A percentile compares a stretch with the other conserved stretches of the same genome.
phyloP scores from a whole-genome alignment of 2,329 filamentous ascomycete genomes.

The Cladosporium sphaerospermum region DNA sequence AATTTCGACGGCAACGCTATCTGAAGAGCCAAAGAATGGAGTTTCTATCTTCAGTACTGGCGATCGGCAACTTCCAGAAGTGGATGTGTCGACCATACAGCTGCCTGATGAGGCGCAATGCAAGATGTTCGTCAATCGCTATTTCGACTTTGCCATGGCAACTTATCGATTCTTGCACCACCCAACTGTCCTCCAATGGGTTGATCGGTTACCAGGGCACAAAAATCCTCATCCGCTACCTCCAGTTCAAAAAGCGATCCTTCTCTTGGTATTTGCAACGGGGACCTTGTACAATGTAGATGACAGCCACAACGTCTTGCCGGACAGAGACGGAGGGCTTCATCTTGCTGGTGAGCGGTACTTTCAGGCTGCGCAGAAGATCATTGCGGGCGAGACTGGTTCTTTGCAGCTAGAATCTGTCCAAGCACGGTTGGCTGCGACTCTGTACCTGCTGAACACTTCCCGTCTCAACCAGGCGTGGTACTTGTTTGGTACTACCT shows the following conservation, averaged over 20 bases:
- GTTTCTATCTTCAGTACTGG: conserved; percentile 47
- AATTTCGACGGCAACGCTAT: neutral
- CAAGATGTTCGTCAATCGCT: conserved; percentile 30
- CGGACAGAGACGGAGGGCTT: conserved; percentile 13
- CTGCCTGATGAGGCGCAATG: conserved; percentile 32
- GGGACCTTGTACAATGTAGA: conserved; percentile 27
- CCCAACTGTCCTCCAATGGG: conserved; percentile 37
- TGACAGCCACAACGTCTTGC: conserved; percentile 30
- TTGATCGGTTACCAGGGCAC: conserved; percentile 19
- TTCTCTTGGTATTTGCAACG: conserved; percentile 51
- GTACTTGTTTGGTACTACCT: conserved; percentile 33
- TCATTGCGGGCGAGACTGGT: conserved; percentile 22
- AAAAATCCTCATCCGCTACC: conserved; percentile 34
- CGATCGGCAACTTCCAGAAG: conserved; percentile 43
- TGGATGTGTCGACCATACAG: conserved; percentile 39
- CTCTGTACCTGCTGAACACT: conserved; percentile 34
- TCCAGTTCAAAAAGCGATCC: conserved; percentile 38
- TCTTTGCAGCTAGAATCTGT: conserved; percentile 29
- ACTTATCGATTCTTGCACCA: conserved; percentile 42
- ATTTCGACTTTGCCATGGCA: conserved; percentile 40
- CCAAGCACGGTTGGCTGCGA: conserved; percentile 36
- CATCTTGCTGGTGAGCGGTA: conserved; percentile 24
- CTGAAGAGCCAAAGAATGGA: conserved; percentile 29
- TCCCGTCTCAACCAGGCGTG: conserved; percentile 34
- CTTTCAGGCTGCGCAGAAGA: conserved; percentile 21